Conservation (phyloP, 2,329 filamentous ascomycete species). For the Ophiostoma ips region DNA sequence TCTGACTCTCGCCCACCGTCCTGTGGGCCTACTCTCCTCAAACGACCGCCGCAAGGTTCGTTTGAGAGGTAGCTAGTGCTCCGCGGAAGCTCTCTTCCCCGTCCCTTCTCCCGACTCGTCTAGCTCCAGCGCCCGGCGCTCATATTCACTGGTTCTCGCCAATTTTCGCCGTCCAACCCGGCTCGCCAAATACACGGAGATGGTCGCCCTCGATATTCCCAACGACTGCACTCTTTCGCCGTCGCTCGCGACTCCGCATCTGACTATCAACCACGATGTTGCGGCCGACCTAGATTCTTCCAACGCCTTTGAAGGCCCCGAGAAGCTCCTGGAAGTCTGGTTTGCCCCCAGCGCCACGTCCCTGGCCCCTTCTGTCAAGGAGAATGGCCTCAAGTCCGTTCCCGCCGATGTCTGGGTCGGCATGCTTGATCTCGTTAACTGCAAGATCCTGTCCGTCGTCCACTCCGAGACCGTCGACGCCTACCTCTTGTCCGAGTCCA, state of each 20-base stretch:
- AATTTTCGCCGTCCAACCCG: not conserved
- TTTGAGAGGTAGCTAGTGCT: constrained; percentile 97
- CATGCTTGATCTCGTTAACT: constrained; percentile 97
- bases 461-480: constrained; percentile 90
- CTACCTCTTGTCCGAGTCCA: constrained; percentile 93
- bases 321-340: constrained; percentile 98
- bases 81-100: constrained; percentile 43
- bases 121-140: too few species aligned
- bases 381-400: constrained; percentile 75
- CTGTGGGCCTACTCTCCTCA: constrained; percentile 96
- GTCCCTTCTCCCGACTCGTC: not conserved
- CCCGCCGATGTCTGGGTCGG: constrained; percentile 76
- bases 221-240: constrained; percentile 71
- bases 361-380: constrained; percentile 55
- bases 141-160: not conserved
- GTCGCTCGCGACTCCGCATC: constrained; percentile 68
- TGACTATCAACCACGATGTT: constrained; percentile 95
- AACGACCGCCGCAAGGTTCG: constrained; percentile 86
- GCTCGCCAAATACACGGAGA: constrained; percentile 37
- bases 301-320: constrained; percentile 95
- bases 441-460: constrained; percentile 90
- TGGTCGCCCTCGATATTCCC: constrained; percentile 74
- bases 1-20: constrained; percentile 42
- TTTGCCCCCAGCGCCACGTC: constrained; percentile 69
- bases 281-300: constrained; percentile 83